phyloP scores from a whole-genome alignment of 768 basidiomycete genomes.

The Boletellus ananiceps region DNA sequence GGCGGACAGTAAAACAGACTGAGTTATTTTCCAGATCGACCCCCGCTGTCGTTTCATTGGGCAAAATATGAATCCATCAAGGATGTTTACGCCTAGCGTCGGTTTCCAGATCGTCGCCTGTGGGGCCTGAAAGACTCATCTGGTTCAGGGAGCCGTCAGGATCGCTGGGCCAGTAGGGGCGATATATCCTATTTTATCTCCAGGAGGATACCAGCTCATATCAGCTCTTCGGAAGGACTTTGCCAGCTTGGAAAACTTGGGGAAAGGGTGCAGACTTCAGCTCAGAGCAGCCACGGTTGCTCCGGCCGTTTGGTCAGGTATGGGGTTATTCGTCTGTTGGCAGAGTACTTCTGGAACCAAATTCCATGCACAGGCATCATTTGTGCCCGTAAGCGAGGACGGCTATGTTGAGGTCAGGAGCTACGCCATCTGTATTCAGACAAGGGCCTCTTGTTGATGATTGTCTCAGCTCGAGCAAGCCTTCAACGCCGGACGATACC shows the following conservation, averaged over 20 bases:
- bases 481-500: too few species aligned
- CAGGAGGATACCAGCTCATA: slow-evolving; percentile 57
- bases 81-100: slow-evolving; percentile 52
- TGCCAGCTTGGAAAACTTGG: slow-evolving; percentile 61
- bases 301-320: slow-evolving; percentile 61
- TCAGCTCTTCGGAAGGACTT: slow-evolving; percentile 14
- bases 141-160: slow-evolving; percentile 57
- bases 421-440: too few species aligned
- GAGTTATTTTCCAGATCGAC: too few species aligned
- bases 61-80: slow-evolving; percentile 73
- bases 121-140: not conserved
- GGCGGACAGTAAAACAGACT: too few species aligned
- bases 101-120: not conserved
- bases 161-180: too few species aligned
- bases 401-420: too few species aligned
- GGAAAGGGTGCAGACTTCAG: slow-evolving; percentile 45
- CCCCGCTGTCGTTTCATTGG: slow-evolving; percentile 52
- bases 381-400: too few species aligned
- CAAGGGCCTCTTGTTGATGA: too few species aligned
- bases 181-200: slow-evolving; percentile 35
- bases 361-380: too few species aligned
- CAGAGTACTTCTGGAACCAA: too few species aligned
- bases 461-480: too few species aligned
- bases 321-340: too few species aligned
- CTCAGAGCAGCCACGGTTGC: slow-evolving; percentile 46